Evolutionary conservation across 176 grass and related monocot genomes (phyloP), one percentile per base, ranked within the genome.

Genomic region (Oryza punctata): DNA sequence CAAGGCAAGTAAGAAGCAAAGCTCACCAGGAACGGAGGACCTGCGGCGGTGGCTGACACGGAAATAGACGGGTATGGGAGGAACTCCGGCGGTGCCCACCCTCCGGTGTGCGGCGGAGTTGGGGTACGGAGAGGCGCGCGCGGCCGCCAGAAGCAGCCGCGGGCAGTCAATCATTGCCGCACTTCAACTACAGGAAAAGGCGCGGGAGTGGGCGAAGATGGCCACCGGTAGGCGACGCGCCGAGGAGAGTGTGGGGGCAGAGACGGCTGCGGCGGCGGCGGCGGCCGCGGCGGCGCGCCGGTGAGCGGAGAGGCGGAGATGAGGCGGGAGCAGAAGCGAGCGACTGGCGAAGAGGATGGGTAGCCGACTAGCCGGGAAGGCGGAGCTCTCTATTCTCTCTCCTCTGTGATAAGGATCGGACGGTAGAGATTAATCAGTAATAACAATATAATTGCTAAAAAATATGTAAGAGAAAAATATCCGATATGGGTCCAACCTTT

Each of bases 101-200:
- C 60, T 28, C 43, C 16, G 25, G 77, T 50, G 45, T 54, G 64
- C 16, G 63, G 52, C 16, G 38, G 28, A 24, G 30, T 10, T 6
- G 18, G 46, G 78, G 73, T 47, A 54, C 23, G 60, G 77, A 40
- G 13, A 45, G 73, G 77, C 25, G 13, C 54, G 26, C 12, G 81
- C 37, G 25, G 78, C 78, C 23, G 59, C 35, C 23, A 80, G 77
- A 76, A 81, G 87, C 77, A 85, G 77, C 70, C 71, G 87, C 70
- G 87, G 87, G 70, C 70, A 81, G 64, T 70, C 70, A 16, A 76
- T 49, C 87, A 88, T 84, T 68, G 63, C 46, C 59, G 59, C 19
- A 21, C 54, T 21, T 65, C 25, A 8, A 49, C 67, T 9, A 59
- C 5, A 71, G 30, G 65, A 45, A 8, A 26, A 37, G 47, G n/a